Conservation (phyloP, 805 yeast species). For the Brettanomyces bruxellensis region DNA sequence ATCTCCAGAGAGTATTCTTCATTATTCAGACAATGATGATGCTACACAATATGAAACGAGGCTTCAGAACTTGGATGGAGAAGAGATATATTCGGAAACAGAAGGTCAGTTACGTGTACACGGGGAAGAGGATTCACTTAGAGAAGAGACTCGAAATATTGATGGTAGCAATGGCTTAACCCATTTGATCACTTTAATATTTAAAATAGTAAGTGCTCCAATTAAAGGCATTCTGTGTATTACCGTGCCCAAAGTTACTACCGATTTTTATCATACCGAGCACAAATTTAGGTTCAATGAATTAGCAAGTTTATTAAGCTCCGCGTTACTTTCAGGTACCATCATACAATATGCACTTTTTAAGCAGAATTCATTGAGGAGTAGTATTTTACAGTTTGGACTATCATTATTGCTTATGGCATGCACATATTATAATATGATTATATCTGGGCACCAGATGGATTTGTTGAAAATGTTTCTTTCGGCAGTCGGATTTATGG, state of each 20-base stretch:
- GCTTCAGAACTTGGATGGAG: constrained; percentile 6
- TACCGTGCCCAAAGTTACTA: constrained; percentile 17
- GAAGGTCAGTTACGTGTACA: constrained; percentile 1
- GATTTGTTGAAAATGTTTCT: constrained; percentile 14
- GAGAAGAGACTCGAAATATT: constrained; percentile 2
- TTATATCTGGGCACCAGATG: constrained; percentile 12
- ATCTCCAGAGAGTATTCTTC: constrained; percentile 5
- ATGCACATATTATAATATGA: constrained; percentile 13
- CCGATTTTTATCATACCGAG: constrained; percentile 13
- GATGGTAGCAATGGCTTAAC: not conserved
- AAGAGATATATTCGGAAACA: constrained; percentile 7
- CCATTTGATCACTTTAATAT: constrained; percentile 3
- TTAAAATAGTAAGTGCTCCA: constrained; percentile 12
- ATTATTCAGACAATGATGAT: constrained; percentile 11
- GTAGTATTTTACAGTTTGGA: constrained; percentile 6
- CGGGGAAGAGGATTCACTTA: not conserved
- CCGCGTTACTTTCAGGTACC: constrained; percentile 14
- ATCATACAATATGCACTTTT: constrained; percentile 15
- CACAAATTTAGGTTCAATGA: constrained; percentile 13
- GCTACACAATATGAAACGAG: constrained; percentile 16
- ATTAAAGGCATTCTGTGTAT: constrained; percentile 11
- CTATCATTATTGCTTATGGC: constrained; percentile 1
- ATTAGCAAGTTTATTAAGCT: constrained; percentile 11
- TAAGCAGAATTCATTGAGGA: constrained; percentile 8
- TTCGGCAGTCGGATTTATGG: constrained; percentile 52